A percentile compares a stretch with the other conserved stretches of the same genome.
Conservation (phyloP, 1,139 yeast species). For the Pichia sp. region DNA sequence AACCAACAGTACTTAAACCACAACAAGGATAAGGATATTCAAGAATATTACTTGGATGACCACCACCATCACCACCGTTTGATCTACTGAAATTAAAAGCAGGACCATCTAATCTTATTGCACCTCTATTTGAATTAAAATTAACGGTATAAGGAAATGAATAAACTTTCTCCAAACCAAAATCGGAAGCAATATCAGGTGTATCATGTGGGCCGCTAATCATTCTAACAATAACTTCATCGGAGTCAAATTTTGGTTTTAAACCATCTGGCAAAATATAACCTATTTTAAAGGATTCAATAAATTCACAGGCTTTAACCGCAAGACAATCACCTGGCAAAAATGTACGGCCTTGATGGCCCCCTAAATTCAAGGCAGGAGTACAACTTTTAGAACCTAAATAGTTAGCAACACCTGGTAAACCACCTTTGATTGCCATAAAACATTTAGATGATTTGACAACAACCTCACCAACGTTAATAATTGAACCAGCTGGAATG, state of each 20-base stretch:
- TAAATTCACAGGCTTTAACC: constrained; percentile 12
- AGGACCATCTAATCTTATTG: constrained; percentile 34
- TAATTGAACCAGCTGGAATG: constrained; percentile 28
- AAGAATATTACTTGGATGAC: constrained; percentile 34
- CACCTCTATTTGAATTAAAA: constrained; percentile 35
- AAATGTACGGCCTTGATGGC: constrained; percentile 34
- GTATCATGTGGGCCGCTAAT: constrained; percentile 36
- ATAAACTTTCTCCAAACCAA: constrained; percentile 29
- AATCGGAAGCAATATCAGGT: constrained; percentile 31
- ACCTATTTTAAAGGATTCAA: constrained; percentile 19
- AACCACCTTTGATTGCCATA: constrained; percentile 33
- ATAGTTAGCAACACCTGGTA: constrained; percentile 33
- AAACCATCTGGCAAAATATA: constrained; percentile 24
- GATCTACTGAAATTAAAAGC: constrained; percentile 29
- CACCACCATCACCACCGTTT: constrained; percentile 35
- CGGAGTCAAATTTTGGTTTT: constrained; percentile 21
- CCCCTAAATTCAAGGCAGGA: constrained; percentile 33
- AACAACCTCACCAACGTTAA: constrained; percentile 30
- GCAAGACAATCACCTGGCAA: constrained; percentile 33
- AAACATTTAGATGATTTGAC: constrained; percentile 30
- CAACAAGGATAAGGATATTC: constrained; percentile 35
- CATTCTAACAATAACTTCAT: constrained; percentile 29
- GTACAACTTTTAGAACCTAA: constrained; percentile 34
- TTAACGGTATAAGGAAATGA: constrained; percentile 29
- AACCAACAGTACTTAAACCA: constrained; percentile 34